A percentile compares a stretch with the other conserved stretches of the same genome.
phyloP scores from a whole-genome alignment of 495 filamentous ascomycete genomes.

The Podospora tetraspora region DNA sequence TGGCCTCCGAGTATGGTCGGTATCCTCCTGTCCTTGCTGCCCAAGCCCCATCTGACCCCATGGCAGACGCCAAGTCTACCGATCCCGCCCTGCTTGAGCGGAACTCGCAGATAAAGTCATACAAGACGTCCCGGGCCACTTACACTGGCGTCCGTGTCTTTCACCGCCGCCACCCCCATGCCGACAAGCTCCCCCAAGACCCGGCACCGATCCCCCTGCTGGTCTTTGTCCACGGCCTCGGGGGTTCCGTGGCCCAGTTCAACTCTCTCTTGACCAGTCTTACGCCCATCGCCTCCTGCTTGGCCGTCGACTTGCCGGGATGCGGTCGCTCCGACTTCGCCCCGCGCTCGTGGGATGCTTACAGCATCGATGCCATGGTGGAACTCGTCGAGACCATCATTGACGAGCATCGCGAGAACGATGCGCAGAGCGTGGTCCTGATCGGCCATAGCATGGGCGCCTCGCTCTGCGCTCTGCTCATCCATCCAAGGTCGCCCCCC shows the following conservation, averaged over 20 bases:
- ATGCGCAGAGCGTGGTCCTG: conserved; percentile 70
- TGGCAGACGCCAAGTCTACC: conserved; percentile 37
- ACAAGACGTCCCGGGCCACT: conserved; percentile 60
- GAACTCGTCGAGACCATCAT: conserved; percentile 71
- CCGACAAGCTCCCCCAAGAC: conserved; percentile 64
- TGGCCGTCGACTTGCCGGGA: conserved; percentile 86
- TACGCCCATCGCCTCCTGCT: conserved; percentile 77
- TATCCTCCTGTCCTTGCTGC: neutral
- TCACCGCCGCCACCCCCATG: conserved; percentile 73
- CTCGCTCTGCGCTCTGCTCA: conserved; percentile 68
- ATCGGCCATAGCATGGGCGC: conserved; percentile 88
- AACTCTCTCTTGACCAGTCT: conserved; percentile 74
- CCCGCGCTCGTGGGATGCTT: conserved; percentile 69
- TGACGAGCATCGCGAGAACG: conserved; percentile 58
- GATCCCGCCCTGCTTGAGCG: conserved; percentile 76
- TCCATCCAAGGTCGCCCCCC: conserved; percentile 52
- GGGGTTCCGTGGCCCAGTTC: conserved; percentile 86
- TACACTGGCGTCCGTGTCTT: conserved; percentile 81
- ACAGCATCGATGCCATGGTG: conserved; percentile 67
- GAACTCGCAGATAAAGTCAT: conserved; percentile 64
- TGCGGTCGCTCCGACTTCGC: conserved; percentile 74
- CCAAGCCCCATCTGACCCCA: neutral
- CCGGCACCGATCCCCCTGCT: conserved; percentile 74
- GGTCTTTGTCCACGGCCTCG: conserved; percentile 88
- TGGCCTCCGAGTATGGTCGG: conserved; percentile 13